Percentiles rank a stretch among this genome's conserved stretches.
Conservation (phyloP, 768 basidiomycete species). For the Tricholoma hemisulphureum region DNA sequence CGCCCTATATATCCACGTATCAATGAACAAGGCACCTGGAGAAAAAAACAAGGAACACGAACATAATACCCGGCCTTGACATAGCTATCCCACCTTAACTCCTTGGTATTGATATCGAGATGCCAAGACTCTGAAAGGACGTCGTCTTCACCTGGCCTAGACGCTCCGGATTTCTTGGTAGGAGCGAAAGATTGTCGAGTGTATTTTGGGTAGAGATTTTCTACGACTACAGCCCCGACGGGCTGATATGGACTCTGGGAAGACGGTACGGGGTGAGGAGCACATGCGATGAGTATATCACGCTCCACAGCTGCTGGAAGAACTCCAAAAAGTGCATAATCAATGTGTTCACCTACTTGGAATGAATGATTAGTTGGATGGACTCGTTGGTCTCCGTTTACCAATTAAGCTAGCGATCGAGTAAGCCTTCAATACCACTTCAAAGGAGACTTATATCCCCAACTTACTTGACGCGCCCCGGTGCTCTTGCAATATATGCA, state of each 20-base stretch:
- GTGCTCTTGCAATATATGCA: conserved; percentile 70
- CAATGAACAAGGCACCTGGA: not conserved
- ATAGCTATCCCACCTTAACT: conserved; percentile 83
- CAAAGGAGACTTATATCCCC: too few species aligned
- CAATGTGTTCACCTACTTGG: conserved; percentile 82
- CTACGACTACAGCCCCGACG: conserved; percentile 57
- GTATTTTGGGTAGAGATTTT: conserved; percentile 65
- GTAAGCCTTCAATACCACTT: not conserved
- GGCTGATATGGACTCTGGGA: conserved; percentile 24
- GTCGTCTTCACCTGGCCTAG: conserved; percentile 34
- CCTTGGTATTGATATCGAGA: conserved; percentile 67
- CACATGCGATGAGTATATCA: conserved; percentile 80
- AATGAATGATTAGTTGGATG: not conserved
- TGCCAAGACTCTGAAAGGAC: conserved; percentile 59
- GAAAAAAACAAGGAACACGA: conserved; percentile 25
- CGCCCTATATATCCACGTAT: conserved; percentile 45
- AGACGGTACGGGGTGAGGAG: conserved; percentile 36
- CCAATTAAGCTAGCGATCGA: conserved; percentile 40
- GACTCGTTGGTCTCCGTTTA: conserved; percentile 15
- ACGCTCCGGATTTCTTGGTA: conserved; percentile 25
- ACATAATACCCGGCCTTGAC: conserved; percentile 86
- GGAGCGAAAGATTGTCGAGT: conserved; percentile 59
- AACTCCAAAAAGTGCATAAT: conserved; percentile 81
- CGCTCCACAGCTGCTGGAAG: conserved; percentile 83
- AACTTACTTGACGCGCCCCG: conserved; percentile 76